Percentiles rank a stretch among this genome's conserved stretches.
Evolutionary conservation across 2,329 filamentous ascomycete genomes (phyloP).

Genomic region (Sporothrix luriei): DNA sequence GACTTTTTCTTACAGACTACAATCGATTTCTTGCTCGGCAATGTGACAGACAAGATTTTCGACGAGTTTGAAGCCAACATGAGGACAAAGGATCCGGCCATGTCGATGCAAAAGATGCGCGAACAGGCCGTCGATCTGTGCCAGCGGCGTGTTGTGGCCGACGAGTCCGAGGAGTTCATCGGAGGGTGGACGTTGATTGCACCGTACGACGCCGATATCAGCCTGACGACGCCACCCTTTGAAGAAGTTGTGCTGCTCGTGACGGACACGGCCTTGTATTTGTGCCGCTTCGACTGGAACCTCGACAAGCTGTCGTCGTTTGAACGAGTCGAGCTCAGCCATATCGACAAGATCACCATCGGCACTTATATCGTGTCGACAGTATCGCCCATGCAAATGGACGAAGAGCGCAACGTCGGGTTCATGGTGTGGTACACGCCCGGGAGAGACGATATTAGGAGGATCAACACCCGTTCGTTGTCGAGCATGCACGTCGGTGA

Average conservation of each 20-base stretch:
- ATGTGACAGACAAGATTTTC: slow-evolving; percentile 81
- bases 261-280: slow-evolving; percentile 82
- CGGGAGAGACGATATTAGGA: slow-evolving; percentile 68
- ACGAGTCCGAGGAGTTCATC: slow-evolving; percentile 80
- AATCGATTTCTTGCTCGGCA: slow-evolving; percentile 91
- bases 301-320: slow-evolving; percentile 93
- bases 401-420: slow-evolving; percentile 80
- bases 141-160: slow-evolving; percentile 80
- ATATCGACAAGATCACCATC: slow-evolving; percentile 71
- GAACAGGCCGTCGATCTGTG: slow-evolving; percentile 89
- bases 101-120: slow-evolving; percentile 81
- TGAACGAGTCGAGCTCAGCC: slow-evolving; percentile 77
- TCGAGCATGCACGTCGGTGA: slow-evolving; percentile 50
- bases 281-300: slow-evolving; percentile 91
- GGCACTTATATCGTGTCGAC: slow-evolving; percentile 92
- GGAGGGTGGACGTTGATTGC: slow-evolving; percentile 87
- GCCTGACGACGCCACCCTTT: slow-evolving; percentile 70
- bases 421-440: slow-evolving; percentile 78
- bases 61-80: slow-evolving; percentile 93
- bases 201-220: slow-evolving; percentile 67
- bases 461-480: slow-evolving; percentile 84
- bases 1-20: slow-evolving; percentile 96
- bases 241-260: slow-evolving; percentile 87
- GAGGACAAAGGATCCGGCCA: slow-evolving; percentile 87
- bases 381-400: slow-evolving; percentile 72